phyloP scores from a whole-genome alignment of 2,329 filamentous ascomycete species.

The Apiospora arundinis region DNA sequence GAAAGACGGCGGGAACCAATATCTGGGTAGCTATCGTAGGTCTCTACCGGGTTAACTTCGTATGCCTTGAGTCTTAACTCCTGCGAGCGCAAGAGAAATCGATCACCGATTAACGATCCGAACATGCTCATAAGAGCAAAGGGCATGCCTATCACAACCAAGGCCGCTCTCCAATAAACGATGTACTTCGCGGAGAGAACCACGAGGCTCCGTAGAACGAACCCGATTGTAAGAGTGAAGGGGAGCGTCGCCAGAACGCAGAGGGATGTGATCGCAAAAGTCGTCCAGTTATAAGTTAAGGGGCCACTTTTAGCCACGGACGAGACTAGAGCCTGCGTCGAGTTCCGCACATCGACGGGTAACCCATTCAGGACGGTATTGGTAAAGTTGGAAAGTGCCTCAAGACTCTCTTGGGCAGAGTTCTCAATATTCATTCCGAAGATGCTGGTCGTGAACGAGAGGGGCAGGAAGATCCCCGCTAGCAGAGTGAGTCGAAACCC shows the following conservation, averaged over 20 bases:
- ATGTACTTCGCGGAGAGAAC: not conserved
- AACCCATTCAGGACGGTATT: not conserved
- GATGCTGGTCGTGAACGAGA: not conserved
- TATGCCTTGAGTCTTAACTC: too few relatives aligned
- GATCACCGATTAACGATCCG: not conserved
- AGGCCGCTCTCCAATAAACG: not conserved
- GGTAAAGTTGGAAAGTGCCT: not conserved
- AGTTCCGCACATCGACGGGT: not conserved
- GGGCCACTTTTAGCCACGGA: not conserved
- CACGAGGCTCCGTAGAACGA: not conserved
- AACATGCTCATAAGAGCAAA: not conserved
- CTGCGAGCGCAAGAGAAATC: not conserved
- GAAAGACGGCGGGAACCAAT: too few relatives aligned
- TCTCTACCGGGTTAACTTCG: too few relatives aligned
- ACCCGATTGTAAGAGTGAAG: not conserved
- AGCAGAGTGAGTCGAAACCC: not conserved
- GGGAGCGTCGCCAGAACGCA: not conserved
- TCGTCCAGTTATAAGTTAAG: not conserved
- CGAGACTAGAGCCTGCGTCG: not conserved
- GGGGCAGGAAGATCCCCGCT: not conserved
- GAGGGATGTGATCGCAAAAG: not conserved
- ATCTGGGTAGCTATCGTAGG: too few relatives aligned
- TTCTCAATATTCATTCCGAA: not conserved
- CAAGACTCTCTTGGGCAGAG: not conserved
- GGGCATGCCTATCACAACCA: not conserved